Evolutionary conservation across 129 eudicot species (phyloP), one percentile per base, ranked within the genome.

Genomic region (Pulicaria dysenterica): DNA sequence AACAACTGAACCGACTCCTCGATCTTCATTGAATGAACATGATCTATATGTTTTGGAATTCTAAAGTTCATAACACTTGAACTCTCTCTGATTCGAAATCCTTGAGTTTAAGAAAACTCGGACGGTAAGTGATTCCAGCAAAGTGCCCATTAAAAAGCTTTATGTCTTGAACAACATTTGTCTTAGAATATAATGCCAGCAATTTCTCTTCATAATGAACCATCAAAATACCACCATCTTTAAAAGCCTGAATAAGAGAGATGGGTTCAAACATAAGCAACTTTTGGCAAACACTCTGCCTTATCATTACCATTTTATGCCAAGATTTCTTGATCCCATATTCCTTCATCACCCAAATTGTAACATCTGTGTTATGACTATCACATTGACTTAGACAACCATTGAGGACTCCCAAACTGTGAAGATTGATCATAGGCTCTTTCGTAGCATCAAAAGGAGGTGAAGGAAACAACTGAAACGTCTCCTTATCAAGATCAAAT

Each of bases 261-360:
- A 61, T 17, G 10, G 31, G 56, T n/a, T 66, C 70, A 73, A 70
- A 56, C 41, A 24, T 39, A 54, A 45, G 5, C 73, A 74, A 43
- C 7, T 13, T 46, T 38, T 46, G 70, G 16, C 79, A 58, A 17
- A 65, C 31, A 41, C 64, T 43, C 24, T 31, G 2, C 31, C 45
- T 65, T 31, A 85, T 77, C 45, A 83, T 84, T 45, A 70, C 51
- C 59, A 81, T 82, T 64, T 68, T 79, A 17, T 43, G 67, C 91
- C 96, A 89, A 31, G 85, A 89, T 3, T 24, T 34, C 43, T 79
- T 73, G 10, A 72, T 56, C 12, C 85, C 82, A 3, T 88, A 85
- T 51, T 85, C 86, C 66, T 83, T 83, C 85, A 83, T 85, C 62
- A 70, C 76, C 96, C 91, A 89, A 3, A 86, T 58, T 3, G 14